Evolutionary conservation across 2,329 filamentous ascomycete species (phyloP).

Genomic region (Scedosporium dehoogii): DNA sequence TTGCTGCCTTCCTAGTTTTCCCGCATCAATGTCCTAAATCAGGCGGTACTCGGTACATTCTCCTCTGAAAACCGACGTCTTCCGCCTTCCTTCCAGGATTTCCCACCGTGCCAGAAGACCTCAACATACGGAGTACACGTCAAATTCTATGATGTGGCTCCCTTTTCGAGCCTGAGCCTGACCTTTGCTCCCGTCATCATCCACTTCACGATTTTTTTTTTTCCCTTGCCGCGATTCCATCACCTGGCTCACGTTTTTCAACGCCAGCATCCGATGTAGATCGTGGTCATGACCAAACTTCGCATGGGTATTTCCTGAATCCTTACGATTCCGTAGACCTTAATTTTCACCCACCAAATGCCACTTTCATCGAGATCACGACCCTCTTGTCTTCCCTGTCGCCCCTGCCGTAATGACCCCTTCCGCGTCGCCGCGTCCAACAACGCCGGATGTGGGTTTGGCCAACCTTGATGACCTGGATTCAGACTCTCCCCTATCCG

Average conservation of each 20-base stretch:
- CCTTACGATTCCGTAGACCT: slow-evolving; percentile 41
- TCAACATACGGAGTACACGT: slow-evolving; percentile 5
- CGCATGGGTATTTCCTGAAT: slow-evolving; percentile 33
- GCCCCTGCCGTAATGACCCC: slow-evolving; percentile 45
- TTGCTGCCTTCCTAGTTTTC: too few relatives aligned
- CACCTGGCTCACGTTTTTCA: slow-evolving; percentile 5
- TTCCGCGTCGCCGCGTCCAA: slow-evolving; percentile 43
- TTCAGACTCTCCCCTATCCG: slow-evolving; percentile 6
- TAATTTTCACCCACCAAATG: slow-evolving; percentile 48
- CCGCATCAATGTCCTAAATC: neutral
- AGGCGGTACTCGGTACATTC: too few relatives aligned
- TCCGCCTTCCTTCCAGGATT: neutral
- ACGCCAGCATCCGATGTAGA: slow-evolving; percentile 18
- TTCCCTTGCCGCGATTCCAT: slow-evolving; percentile 3
- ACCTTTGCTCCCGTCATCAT: slow-evolving; percentile 5
- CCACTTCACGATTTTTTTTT: slow-evolving; percentile 9
- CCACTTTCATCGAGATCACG: slow-evolving; percentile 44
- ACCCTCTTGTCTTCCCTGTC: slow-evolving; percentile 33
- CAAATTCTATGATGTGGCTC: slow-evolving; percentile 3
- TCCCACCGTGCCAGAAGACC: neutral
- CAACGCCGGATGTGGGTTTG: slow-evolving; percentile 26
- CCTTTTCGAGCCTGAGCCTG: slow-evolving; percentile 1
- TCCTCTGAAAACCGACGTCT: too few relatives aligned
- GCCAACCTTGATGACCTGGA: slow-evolving; percentile 14
- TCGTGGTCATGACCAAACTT: slow-evolving; percentile 47